phyloP scores from a whole-genome alignment of 192 early-diverging fungal genomes.

The Coemansia sp. region DNA sequence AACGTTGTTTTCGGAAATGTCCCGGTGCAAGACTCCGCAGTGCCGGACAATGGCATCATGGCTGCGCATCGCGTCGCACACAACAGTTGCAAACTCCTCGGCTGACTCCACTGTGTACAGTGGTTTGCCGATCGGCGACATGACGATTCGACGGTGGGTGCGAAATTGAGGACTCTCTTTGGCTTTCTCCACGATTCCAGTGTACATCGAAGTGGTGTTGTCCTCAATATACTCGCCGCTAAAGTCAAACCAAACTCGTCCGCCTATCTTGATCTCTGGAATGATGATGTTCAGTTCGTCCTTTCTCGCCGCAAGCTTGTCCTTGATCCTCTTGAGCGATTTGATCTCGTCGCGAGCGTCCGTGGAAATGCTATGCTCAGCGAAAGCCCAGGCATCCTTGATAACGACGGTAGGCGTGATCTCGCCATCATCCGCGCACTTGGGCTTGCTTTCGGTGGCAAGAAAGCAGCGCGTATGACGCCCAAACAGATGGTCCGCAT shows the following conservation, averaged over 20 bases:
- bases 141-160: constrained; percentile 16
- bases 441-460: background rate
- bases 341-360: background rate
- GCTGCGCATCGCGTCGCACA: constrained; percentile 17
- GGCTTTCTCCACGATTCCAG: background rate
- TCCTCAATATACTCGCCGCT: background rate
- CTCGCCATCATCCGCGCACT: background rate
- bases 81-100: constrained; percentile 16
- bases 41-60: constrained; percentile 1
- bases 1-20: constrained; percentile 27
- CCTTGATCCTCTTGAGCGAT: background rate
- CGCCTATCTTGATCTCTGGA: background rate
- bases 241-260: background rate
- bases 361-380: background rate
- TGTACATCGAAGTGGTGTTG: background rate
- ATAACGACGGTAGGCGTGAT: background rate
- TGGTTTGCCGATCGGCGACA: constrained; percentile 4
- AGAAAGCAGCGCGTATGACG: constrained; percentile 10
- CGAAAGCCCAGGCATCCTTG: constrained; percentile 13
- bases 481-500: background rate
- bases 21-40: constrained; percentile 22
- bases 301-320: background rate
- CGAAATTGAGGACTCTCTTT: background rate
- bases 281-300: constrained; percentile 1
- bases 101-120: background rate